A percentile compares a stretch with the other conserved stretches of the same genome.
phyloP scores from a whole-genome alignment of 2,329 filamentous ascomycete genomes.

The Ophiostoma quercus region DNA sequence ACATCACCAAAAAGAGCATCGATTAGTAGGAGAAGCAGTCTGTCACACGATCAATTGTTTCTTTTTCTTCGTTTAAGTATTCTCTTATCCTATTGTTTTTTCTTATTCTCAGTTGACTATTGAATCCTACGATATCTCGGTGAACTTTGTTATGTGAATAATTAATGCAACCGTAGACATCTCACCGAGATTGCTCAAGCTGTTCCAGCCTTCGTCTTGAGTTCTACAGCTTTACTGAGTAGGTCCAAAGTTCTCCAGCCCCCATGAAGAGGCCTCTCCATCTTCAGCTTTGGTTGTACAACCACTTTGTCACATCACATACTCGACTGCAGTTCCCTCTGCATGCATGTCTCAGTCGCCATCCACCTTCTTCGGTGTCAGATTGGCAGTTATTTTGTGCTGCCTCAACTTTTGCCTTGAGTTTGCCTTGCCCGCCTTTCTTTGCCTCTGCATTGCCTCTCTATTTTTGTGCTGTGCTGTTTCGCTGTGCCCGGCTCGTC shows the following conservation, averaged over 20 bases:
- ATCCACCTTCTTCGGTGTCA: conserved; percentile 4
- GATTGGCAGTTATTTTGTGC: conserved; percentile 3
- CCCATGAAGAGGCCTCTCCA: background rate
- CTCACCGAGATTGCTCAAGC: background rate
- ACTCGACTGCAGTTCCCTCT: background rate
- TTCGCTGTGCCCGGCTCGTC: background rate
- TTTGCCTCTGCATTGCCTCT: background rate
- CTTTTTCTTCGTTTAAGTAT: background rate
- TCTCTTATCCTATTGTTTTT: background rate
- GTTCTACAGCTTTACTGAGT: too few species aligned
- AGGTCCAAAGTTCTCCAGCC: background rate
- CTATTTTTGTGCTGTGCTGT: background rate
- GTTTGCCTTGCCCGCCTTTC: background rate
- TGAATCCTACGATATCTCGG: background rate
- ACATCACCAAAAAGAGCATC: background rate
- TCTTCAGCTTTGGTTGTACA: background rate
- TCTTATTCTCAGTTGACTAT: background rate
- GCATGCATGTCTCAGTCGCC: conserved; percentile 3
- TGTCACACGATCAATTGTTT: background rate
- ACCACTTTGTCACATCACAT: background rate
- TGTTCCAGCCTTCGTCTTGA: background rate
- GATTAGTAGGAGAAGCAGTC: background rate
- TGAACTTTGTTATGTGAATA: background rate
- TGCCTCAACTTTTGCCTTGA: background rate
- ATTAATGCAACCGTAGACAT: background rate